These are phyloP conservation scores for Ustilago curta DNA, from an alignment of 1,284 basidiomycete genomes.

Conservation along the genomic window DNA sequence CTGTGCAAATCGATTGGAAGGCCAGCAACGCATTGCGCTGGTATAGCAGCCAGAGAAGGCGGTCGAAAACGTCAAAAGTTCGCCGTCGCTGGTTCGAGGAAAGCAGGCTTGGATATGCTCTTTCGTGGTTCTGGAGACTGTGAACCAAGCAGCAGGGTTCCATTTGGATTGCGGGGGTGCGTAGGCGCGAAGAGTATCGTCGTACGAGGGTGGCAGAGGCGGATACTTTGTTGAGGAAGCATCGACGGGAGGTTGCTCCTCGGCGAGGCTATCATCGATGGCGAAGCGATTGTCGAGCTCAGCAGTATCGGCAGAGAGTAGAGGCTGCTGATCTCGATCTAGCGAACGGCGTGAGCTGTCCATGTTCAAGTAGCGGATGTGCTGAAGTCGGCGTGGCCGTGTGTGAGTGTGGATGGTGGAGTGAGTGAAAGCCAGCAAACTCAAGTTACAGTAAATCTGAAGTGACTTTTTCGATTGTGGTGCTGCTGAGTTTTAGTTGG, in stretches of 20 bases:
- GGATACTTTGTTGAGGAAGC: slow-evolving; percentile 53
- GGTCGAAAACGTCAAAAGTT: slow-evolving; percentile 37
- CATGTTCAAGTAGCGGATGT: slow-evolving; percentile 18
- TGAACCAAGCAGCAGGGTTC: slow-evolving; percentile 46
- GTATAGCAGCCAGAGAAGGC: slow-evolving; percentile 33
- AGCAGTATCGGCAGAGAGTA: slow-evolving; percentile 32
- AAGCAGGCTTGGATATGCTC: slow-evolving; percentile 54
- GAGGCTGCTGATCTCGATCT: slow-evolving; percentile 39
- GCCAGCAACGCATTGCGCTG: slow-evolving; percentile 51
- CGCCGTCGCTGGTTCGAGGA: slow-evolving; percentile 38
- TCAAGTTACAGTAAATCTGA: neutral
- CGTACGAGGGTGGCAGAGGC: slow-evolving; percentile 57
- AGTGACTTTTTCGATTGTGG: slow-evolving; percentile 1
- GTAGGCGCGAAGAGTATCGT: slow-evolving; percentile 48
- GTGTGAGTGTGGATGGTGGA: neutral
- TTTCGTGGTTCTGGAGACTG: slow-evolving; percentile 44
- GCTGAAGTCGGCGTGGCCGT: neutral
- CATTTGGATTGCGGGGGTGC: slow-evolving; percentile 25
- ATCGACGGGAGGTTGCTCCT: slow-evolving; percentile 23
- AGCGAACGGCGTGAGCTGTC: slow-evolving; percentile 25
- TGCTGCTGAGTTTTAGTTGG: slow-evolving; percentile 10
- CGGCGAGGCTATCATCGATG: slow-evolving; percentile 53
- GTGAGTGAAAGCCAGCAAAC: neutral
- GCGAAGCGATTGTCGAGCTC: slow-evolving; percentile 56
- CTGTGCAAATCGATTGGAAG: slow-evolving; percentile 55